phyloP scores from a whole-genome alignment of 257 asterid species.

The Sherardia arvensis region DNA sequence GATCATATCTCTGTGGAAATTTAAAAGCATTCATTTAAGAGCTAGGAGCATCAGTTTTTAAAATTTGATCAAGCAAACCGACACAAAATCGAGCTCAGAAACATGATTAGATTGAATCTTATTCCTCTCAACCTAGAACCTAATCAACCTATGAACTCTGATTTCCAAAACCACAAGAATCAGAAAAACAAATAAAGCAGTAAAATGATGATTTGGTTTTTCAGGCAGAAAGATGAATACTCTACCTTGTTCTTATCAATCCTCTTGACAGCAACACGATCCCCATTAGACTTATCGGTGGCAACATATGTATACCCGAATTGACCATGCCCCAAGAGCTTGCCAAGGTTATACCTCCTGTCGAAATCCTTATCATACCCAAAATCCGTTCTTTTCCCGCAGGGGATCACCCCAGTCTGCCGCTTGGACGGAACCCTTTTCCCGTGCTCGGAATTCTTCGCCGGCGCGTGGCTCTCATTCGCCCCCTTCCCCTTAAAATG shows the following conservation, averaged over 20 bases:
- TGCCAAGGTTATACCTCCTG: slow-evolving; percentile 61
- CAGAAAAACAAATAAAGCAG: slow-evolving; percentile 4
- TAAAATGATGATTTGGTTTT: not conserved
- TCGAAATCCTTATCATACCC: slow-evolving; percentile 94
- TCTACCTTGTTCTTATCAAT: slow-evolving; percentile 96
- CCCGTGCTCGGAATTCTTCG: slow-evolving; percentile 32
- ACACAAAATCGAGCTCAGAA: not conserved
- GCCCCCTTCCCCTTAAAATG: slow-evolving; percentile 10
- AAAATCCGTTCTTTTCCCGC: slow-evolving; percentile 91
- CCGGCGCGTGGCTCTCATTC: slow-evolving; percentile 28
- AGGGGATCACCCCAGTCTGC: slow-evolving; percentile 63
- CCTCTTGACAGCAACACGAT: slow-evolving; percentile 97
- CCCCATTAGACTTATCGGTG: slow-evolving; percentile 69
- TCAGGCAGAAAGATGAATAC: slow-evolving; percentile 20
- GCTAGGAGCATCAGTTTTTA: not conserved
- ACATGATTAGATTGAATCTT: not conserved
- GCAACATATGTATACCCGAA: slow-evolving; percentile 97
- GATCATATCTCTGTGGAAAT: not conserved
- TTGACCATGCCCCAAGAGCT: slow-evolving; percentile 96
- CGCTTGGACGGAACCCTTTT: slow-evolving; percentile 38
- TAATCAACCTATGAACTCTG: not conserved
- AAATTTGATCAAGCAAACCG: not conserved
- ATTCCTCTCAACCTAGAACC: not conserved
- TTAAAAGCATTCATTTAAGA: too few species aligned
- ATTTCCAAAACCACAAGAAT: not conserved